Evolutionary conservation across 176 grass and related monocot species (phyloP), one percentile per base, ranked within the genome.

Genomic region (Musa itinerans): DNA sequence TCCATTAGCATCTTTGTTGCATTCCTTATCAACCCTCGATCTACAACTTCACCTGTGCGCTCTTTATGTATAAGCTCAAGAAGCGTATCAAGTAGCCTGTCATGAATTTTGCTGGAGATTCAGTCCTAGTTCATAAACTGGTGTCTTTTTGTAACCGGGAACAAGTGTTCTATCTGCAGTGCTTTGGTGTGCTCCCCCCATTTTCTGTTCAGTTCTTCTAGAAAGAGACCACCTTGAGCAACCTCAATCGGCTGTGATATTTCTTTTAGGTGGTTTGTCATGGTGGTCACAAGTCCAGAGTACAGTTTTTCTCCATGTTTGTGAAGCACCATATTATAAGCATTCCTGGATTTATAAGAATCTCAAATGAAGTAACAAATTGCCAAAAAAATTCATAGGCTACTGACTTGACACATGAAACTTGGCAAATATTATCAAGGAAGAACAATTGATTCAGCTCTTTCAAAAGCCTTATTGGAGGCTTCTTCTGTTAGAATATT

Each of bases 271-370:
- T 80, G 65, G 21, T 50, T 71, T 4, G 69, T 8, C 66, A 85
- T 72, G 65, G 83, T 1, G 9, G 65, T 17, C 56, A 76, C 73
- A 52, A 72, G 43, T 29, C 56, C 67, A 9, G 66, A 77, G 73
- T 85, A 77, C 16, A 85, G 10, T 51, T 92, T 96, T 78, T 92
- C 93, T 0, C 93, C 90, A 15, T 92, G 92, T 77, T 96, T 96
- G 87, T 96, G 93, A 77, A 96, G 93, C 75, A 96, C 89, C 89
- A 96, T 92, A 74, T 96, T 96, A 84, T 96, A 96, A 67, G 93
- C 93, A 83, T 77, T 96, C 93, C 93, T 96, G 90, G 66, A 83
- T 12, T 78, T 19, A 13, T 1, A 25, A 65, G 21, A 63, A 6
- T 1, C 25, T 65, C 63, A 65, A 11, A 65, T 11, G 9, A 65